Conservation (phyloP, 2,329 filamentous ascomycete genomes). For the Pseudogymnoascus sp. region DNA sequence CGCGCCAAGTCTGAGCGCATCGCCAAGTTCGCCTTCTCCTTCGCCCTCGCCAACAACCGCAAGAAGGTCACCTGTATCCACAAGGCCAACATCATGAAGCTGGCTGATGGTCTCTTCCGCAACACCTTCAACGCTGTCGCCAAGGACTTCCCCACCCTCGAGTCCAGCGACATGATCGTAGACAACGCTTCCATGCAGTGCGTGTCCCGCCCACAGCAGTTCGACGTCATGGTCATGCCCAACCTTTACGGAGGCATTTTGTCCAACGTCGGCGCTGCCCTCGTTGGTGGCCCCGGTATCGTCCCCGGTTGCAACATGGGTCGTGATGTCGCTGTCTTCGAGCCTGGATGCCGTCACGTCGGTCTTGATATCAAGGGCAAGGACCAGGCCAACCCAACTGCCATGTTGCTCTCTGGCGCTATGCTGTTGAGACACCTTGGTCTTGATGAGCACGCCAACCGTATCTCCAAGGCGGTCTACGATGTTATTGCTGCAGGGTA, state of each 20-base stretch:
- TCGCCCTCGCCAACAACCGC: conserved; percentile 95
- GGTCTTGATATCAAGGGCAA: conserved; percentile 99
- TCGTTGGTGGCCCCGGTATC: conserved; percentile 93
- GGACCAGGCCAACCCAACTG: conserved; percentile 97
- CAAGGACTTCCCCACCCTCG: conserved; percentile 89
- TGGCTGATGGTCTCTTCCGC: conserved; percentile 97
- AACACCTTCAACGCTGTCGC: conserved; percentile 90
- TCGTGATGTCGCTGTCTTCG: conserved; percentile 94
- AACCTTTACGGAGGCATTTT: conserved; percentile 98
- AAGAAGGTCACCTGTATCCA: conserved; percentile 99
- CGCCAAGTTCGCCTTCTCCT: conserved; percentile 96
- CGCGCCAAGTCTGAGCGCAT: conserved; percentile 98
- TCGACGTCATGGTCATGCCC: conserved; percentile 99
- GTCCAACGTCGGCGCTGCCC: conserved; percentile 95
- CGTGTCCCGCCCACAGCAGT: conserved; percentile 91
- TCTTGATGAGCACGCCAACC: conserved; percentile 95
- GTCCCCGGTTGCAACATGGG: conserved; percentile 99
- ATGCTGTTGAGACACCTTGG: conserved; percentile 98
- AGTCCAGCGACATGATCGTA: conserved; percentile 99
- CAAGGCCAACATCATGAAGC: conserved; percentile 99
- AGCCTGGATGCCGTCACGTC: conserved; percentile 98
- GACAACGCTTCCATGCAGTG: conserved; percentile 99
- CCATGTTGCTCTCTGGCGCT: conserved; percentile 85
- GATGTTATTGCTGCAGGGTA: conserved; percentile 81
- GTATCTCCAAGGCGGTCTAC: conserved; percentile 81